phyloP scores from a whole-genome alignment of 331 rosid species.

The Acacia concinna region DNA sequence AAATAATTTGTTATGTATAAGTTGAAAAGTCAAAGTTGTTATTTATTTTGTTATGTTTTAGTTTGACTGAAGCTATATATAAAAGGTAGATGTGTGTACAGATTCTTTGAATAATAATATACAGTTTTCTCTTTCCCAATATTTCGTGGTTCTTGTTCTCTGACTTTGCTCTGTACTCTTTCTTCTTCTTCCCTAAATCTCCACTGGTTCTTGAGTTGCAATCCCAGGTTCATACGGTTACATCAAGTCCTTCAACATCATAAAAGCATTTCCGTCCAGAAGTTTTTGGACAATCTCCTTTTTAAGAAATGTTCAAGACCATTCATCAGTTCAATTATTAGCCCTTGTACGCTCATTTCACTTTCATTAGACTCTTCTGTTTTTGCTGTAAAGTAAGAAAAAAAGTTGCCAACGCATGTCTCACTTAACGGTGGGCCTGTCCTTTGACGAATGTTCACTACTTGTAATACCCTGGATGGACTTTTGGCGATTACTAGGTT shows the following conservation, averaged over 20 bases:
- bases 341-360: background rate
- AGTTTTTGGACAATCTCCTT: background rate
- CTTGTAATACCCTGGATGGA: background rate
- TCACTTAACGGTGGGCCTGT: constrained; percentile 18
- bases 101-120: too few relatives aligned
- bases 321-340: constrained; percentile 22
- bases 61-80: too few relatives aligned
- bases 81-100: too few relatives aligned
- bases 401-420: constrained; percentile 5
- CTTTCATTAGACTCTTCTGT: background rate
- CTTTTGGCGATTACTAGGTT: background rate
- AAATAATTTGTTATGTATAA: too few relatives aligned
- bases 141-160: too few relatives aligned
- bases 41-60: too few relatives aligned
- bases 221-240: too few relatives aligned
- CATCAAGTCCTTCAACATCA: background rate
- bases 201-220: too few relatives aligned
- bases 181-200: too few relatives aligned
- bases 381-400: background rate
- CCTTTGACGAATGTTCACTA: constrained; percentile 20
- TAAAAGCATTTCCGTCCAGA: background rate
- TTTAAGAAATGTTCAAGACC: background rate
- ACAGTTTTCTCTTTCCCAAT: too few relatives aligned
- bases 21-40: too few relatives aligned
- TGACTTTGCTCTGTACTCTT: too few relatives aligned